Conservation (phyloP, 306 rosid species). For the Amphicarpaea edgeworthii region DNA sequence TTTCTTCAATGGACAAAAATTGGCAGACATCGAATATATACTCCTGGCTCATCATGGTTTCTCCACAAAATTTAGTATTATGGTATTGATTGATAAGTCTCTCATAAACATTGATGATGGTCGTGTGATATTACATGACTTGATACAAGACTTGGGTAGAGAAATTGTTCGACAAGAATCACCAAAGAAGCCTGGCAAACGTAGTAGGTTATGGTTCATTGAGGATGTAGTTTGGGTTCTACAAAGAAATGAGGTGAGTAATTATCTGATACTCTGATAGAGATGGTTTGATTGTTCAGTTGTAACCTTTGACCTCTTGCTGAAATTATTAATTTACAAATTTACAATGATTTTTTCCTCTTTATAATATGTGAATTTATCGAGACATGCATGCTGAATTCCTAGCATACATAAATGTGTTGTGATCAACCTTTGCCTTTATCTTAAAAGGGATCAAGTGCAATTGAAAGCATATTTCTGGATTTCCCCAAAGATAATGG, state of each 20-base stretch:
- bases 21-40: background rate
- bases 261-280: too few species aligned
- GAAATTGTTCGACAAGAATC: background rate
- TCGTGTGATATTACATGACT: background rate
- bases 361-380: background rate
- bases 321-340: too few species aligned
- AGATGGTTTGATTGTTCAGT: background rate
- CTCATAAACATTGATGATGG: background rate
- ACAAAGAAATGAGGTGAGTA: background rate
- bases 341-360: background rate
- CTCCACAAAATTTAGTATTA: background rate
- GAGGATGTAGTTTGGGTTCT: background rate
- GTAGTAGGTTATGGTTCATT: background rate
- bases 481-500: background rate
- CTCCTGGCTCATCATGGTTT: background rate
- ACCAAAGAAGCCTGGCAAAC: background rate
- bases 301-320: too few species aligned
- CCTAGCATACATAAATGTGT: background rate
- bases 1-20: background rate
- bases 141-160: background rate
- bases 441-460: background rate
- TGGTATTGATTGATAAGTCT: background rate
- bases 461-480: background rate
- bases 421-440: background rate
- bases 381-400: background rate